Evolutionary conservation across 805 yeast genomes (phyloP), one percentile per base, ranked within the genome.

Genomic region (Scheffersomyces ergatensis): DNA sequence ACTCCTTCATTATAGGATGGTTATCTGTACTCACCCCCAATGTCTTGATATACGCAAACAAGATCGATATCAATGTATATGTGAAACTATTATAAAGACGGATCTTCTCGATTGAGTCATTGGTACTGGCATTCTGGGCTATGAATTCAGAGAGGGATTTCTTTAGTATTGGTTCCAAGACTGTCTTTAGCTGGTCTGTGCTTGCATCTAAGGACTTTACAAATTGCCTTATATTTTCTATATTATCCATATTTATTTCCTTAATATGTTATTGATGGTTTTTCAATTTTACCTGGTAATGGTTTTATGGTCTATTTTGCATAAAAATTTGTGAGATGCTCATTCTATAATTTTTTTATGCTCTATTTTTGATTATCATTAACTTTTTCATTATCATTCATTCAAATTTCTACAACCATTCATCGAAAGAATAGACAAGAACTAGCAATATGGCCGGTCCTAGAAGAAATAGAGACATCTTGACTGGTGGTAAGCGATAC

Each of bases 401-500:
- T n/a, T n/a, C n/a, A n/a, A n/a, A n/a, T n/a, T n/a, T n/a, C n/a
- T n/a, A n/a, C n/a, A n/a, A n/a, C n/a, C n/a, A n/a, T n/a, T n/a
- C n/a, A n/a, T n/a, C n/a, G n/a, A n/a, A n/a, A n/a, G n/a, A n/a
- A n/a, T n/a, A n/a, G n/a, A n/a, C n/a, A n/a, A n/a, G n/a, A n/a
- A n/a, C n/a, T n/a, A n/a, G n/a, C n/a, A n/a, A n/a, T 16, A 53
- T 52, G 62, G 50, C 53, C n/a, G 44, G 51, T 20, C 41, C 49
- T 36, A 63, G 67, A 50, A 69, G 74, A 3, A 90, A 92, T 62
- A 79, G 96, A 64, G 92, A 89, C 54, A 79, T 90, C 42, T 82
- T 90, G 58, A 85, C 96, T 7, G 89, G 95, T 26, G 97, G 95
- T 54, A 80, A 84, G 62, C 78, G 76, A 51, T 90, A 89, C 61